Base-by-base conservation (phyloP, 768 basidiomycete species). In the Thelephora ganbajun region DNA sequence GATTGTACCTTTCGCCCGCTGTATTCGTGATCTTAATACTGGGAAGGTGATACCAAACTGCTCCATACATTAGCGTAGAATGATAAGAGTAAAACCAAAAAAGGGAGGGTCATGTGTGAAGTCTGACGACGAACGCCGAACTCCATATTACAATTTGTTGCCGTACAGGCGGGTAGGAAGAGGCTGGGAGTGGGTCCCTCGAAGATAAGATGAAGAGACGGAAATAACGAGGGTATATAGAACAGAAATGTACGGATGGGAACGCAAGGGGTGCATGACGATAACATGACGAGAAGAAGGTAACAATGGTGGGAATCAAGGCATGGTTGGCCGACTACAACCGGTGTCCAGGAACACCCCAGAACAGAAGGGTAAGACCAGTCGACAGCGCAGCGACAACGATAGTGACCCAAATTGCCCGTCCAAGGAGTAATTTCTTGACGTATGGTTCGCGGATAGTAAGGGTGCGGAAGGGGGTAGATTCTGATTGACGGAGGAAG, bases 401-500 rank as follows among this genome's bases (percentile, higher is more conserved):
- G 33, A 87, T 68, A 43, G 76, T 74, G 48, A 98, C 88, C 90
- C 92, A 96, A 48, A 94, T 75, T 6, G 93, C 89, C 33, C 96
- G 82, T 9, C 90, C 86, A 14, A 89, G 60, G 6, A 98, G 73
- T 12, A 99, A 72, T 62, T 89, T 93, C 66, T 77, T 80, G 55
- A 99, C 93, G 61, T 97, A 98, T 22, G 86, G 85, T 63, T 99
- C 94, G 46, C 83, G 80, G 48, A 99, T 91, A 37, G 73, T 75
- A 46, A 98, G 82, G 5, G 89, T 90, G 48, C 87, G 81, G 79
- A 98, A 98, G 2, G 94, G 93, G 11, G 92, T 96, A 35, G 93
- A 96, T 63, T 98, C 96, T 39, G 91, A 93, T 62, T 88, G 87
- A 51, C 81, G 81, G 57, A 97, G 66, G 68, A 98, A 88, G 53